Conservation (phyloP, 1,284 basidiomycete genomes). For the Tetrapyrgos nigripes region DNA sequence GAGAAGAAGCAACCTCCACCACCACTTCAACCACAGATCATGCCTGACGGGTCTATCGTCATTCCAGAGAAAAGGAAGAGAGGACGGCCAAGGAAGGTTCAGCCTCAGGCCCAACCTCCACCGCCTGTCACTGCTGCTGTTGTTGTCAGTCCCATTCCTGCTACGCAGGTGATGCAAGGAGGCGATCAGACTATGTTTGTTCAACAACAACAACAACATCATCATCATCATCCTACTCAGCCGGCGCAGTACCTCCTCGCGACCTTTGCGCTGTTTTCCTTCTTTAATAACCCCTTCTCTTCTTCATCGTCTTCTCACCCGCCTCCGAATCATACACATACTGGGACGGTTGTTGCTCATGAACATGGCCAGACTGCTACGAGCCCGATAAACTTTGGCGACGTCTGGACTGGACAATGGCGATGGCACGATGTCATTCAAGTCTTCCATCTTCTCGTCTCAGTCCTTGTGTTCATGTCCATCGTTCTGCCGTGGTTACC, state of each 20-base stretch:
- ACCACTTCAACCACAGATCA: conserved; percentile 18
- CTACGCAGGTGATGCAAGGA: conserved; percentile 13
- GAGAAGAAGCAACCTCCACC: conserved; percentile 37
- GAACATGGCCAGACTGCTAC: conserved; percentile 25
- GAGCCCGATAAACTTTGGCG: too few relatives aligned
- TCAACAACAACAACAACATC: conserved; percentile 33
- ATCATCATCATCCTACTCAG: conserved; percentile 40
- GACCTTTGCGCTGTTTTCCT: conserved; percentile 77
- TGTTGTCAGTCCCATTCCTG: conserved; percentile 17
- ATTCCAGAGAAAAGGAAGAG: conserved; percentile 80
- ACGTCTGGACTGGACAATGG: conserved; percentile 35
- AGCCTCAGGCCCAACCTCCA: too few relatives aligned
- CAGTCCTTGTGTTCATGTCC: conserved; percentile 63
- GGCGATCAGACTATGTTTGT: conserved; percentile 15
- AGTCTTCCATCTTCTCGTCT: conserved; percentile 65
- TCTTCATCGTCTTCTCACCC: conserved; percentile 39
- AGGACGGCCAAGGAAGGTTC: conserved; percentile 70
- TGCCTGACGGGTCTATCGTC: conserved; percentile 22
- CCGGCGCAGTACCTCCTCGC: conserved; percentile 73
- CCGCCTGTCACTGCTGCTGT: conserved; percentile 9
- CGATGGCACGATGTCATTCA: conserved; percentile 59
- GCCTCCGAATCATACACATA: conserved; percentile 34
- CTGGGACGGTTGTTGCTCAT: conserved; percentile 44
- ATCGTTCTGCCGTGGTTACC: conserved; percentile 56
- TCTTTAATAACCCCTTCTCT: conserved; percentile 74